These are phyloP conservation scores for Coemansia sp. DNA, from an alignment of 192 early-diverging fungal species.

Conservation along the genomic window DNA sequence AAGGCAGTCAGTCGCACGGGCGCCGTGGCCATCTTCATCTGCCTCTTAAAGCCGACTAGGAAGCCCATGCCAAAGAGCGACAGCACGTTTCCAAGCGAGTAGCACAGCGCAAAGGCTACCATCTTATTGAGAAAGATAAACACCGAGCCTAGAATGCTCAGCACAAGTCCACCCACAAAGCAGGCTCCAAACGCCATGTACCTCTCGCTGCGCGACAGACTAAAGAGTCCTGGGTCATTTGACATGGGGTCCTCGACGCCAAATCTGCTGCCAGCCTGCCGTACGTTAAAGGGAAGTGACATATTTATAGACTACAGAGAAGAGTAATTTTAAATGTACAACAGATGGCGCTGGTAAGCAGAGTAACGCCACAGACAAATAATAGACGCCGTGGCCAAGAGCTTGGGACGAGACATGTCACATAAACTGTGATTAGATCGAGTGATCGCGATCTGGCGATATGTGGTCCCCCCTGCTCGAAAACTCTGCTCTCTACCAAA, in stretches of 20 bases:
- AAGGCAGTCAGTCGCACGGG: constrained; percentile 78
- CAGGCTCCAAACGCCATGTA: constrained; percentile 58
- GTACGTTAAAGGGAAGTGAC: constrained; percentile 52
- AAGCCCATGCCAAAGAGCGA: constrained; percentile 88
- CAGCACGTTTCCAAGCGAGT: constrained; percentile 88
- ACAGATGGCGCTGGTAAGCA: background rate
- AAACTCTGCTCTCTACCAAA: background rate
- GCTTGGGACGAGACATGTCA: background rate
- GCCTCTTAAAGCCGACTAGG: constrained; percentile 82
- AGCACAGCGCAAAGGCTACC: constrained; percentile 85
- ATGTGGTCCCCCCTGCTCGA: background rate
- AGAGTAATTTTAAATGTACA: background rate
- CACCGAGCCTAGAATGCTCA: constrained; percentile 73
- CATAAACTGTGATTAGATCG: background rate
- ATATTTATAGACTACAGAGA: constrained; percentile 11
- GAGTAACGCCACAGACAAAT: background rate
- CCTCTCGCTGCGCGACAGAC: constrained; percentile 51
- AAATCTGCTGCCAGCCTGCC: constrained; percentile 21
- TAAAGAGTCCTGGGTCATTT: constrained; percentile 49
- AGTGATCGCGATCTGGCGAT: background rate
- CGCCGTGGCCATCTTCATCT: constrained; percentile 84
- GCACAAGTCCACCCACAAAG: constrained; percentile 78
- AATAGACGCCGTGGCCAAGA: background rate
- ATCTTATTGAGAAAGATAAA: constrained; percentile 61
- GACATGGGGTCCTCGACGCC: constrained; percentile 48